phyloP scores from a whole-genome alignment of 805 yeast genomes.

The Sugiyamaella americana region DNA sequence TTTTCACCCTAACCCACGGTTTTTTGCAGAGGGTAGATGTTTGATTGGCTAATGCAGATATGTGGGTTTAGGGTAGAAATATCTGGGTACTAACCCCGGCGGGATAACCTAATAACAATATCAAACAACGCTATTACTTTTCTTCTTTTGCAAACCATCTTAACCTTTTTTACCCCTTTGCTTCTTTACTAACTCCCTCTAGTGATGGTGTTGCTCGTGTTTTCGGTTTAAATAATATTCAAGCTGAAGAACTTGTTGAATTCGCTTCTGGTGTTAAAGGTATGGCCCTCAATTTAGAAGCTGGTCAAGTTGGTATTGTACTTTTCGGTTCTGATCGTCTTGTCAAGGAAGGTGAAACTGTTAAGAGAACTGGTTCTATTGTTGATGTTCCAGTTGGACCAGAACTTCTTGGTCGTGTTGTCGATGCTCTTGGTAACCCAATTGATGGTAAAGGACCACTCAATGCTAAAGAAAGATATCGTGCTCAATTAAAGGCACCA shows the following conservation, averaged over 20 bases:
- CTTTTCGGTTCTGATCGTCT: conserved; percentile 98
- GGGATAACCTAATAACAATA: too few species aligned
- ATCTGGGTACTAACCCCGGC: too few species aligned
- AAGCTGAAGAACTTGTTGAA: conserved; percentile 99
- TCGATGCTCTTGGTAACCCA: conserved; percentile 98
- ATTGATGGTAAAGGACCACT: conserved; percentile 99
- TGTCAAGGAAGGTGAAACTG: conserved; percentile 99
- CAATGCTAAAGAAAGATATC: conserved; percentile 71
- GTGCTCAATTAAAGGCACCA: conserved; percentile 99
- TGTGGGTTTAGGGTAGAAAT: not conserved
- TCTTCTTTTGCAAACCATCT: too few species aligned
- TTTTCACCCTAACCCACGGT: conserved; percentile 1
- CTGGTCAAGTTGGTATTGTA: conserved; percentile 99
- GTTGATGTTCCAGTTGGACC: conserved; percentile 99
- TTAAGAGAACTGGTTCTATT: conserved; percentile 99
- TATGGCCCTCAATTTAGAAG: conserved; percentile 99
- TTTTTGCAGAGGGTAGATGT: too few species aligned
- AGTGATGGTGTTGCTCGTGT: conserved; percentile 99
- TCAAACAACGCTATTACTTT: too few species aligned
- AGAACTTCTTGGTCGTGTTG: conserved; percentile 96
- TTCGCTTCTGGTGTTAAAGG: conserved; percentile 99
- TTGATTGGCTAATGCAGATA: not conserved
- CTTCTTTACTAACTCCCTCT: not conserved
- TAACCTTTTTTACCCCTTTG: too few species aligned
- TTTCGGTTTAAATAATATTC: conserved; percentile 98